Evolutionary conservation across 257 asterid genomes (phyloP).

Genomic region (Petunia axillaris): DNA sequence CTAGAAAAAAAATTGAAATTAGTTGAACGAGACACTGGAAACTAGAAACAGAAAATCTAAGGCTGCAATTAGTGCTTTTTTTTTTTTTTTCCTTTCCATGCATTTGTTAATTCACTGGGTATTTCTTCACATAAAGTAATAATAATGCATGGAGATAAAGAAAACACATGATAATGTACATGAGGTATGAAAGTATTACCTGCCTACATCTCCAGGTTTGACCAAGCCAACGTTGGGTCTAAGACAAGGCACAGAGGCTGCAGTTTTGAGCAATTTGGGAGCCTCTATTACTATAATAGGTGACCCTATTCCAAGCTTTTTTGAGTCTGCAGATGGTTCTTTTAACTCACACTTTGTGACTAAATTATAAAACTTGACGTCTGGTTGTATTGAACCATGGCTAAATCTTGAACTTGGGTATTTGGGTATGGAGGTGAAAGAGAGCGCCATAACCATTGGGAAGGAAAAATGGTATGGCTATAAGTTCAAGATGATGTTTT

Average conservation of each 20-base stretch:
- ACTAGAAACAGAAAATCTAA: too few relatives aligned
- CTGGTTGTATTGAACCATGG: constrained; percentile 23
- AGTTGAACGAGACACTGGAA: too few relatives aligned
- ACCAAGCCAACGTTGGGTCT: constrained; percentile 68
- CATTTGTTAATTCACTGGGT: too few relatives aligned
- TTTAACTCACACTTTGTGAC: constrained; percentile 43
- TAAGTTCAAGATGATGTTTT: constrained; percentile 17
- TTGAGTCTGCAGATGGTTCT: constrained; percentile 25
- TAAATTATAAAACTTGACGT: constrained; percentile 21
- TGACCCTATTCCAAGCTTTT: constrained; percentile 65
- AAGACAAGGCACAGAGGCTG: constrained; percentile 83
- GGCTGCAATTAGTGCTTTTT: too few relatives aligned
- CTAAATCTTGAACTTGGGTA: constrained; percentile 31
- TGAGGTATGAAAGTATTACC: constrained; percentile 38
- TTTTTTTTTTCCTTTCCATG: too few relatives aligned
- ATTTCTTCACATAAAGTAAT: too few relatives aligned
- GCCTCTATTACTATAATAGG: constrained; percentile 73
- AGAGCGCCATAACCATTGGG: constrained; percentile 39
- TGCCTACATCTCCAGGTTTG: constrained; percentile 87
- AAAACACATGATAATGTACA: not conserved
- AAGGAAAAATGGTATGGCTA: not conserved
- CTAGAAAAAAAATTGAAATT: too few relatives aligned
- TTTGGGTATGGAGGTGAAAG: constrained; percentile 36
- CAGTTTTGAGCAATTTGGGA: constrained; percentile 72
- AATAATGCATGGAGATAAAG: too few relatives aligned